Evolutionary conservation across 129 eudicot species (phyloP).

Genomic region (Artemisia annua): DNA sequence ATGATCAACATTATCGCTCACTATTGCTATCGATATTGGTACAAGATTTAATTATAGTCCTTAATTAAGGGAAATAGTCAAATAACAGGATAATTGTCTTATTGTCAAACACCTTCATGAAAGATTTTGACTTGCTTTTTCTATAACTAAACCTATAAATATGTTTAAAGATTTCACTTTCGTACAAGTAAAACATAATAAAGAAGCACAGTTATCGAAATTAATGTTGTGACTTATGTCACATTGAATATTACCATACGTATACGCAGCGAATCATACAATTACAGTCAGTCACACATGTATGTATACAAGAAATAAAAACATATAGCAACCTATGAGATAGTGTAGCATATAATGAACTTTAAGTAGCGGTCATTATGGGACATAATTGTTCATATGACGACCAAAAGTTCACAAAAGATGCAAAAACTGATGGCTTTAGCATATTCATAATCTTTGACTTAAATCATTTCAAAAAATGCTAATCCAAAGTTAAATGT

Average conservation of each 20-base stretch:
- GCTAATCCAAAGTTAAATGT: background rate
- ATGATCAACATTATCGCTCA: too few species aligned
- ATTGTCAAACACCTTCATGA: background rate
- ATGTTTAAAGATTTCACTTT: background rate
- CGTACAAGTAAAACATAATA: background rate
- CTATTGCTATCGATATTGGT: too few species aligned
- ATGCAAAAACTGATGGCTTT: background rate
- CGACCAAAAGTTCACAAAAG: background rate
- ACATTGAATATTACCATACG: too few species aligned
- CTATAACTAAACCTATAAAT: background rate
- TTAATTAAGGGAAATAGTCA: too few species aligned
- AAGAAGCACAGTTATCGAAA: background rate
- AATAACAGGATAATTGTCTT: too few species aligned
- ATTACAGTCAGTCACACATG: background rate
- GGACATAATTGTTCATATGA: background rate
- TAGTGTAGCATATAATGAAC: background rate
- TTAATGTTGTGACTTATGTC: too few species aligned
- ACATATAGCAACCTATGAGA: background rate
- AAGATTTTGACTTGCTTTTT: background rate
- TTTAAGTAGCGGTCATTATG: background rate
- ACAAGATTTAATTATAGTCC: too few species aligned
- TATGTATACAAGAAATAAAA: background rate
- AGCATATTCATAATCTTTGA: background rate
- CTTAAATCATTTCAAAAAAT: background rate
- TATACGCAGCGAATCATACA: too few species aligned